Percentiles rank a stretch among this genome's conserved stretches.
phyloP scores from a whole-genome alignment of 352 stramenopile species.

The Thalassiosira hispida region DNA sequence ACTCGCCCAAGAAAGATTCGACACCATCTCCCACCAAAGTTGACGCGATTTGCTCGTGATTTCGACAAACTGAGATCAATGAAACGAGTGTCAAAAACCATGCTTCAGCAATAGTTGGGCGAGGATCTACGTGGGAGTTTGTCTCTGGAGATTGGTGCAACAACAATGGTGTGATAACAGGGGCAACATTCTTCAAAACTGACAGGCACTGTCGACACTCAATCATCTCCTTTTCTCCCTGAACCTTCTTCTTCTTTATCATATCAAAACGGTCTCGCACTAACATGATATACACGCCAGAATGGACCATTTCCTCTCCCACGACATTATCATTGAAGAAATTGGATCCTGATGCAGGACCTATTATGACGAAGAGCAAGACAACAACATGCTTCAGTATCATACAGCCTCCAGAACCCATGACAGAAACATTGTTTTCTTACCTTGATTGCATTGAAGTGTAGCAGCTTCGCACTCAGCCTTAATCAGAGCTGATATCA shows the following conservation, averaged over 20 bases:
- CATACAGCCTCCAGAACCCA: neutral
- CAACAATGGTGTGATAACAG: constrained; percentile 46
- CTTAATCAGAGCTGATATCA: constrained; percentile 47
- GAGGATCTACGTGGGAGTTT: constrained; percentile 63
- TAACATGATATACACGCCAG: constrained; percentile 64
- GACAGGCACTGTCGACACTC: constrained; percentile 31
- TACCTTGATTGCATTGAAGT: constrained; percentile 53
- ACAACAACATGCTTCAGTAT: neutral
- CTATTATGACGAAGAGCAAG: constrained; percentile 4
- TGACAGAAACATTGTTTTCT: neutral
- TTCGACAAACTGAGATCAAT: constrained; percentile 26
- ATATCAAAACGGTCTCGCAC: constrained; percentile 52
- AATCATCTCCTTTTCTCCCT: constrained; percentile 24
- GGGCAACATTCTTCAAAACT: constrained; percentile 34
- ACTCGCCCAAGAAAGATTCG: constrained; percentile 53
- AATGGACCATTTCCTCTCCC: constrained; percentile 58
- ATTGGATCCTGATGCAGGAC: constrained; percentile 39
- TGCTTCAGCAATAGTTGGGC: constrained; percentile 68
- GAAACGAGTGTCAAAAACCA: constrained; percentile 63
- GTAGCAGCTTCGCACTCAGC: constrained; percentile 64
- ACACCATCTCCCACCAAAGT: constrained; percentile 14
- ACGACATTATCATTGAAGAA: constrained; percentile 75
- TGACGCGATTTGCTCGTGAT: constrained; percentile 19
- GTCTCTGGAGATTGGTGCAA: constrained; percentile 53
- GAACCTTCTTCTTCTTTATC: constrained; percentile 16